phyloP scores from a whole-genome alignment of 2,329 filamentous ascomycete species.

The Aureobasidium sp. region DNA sequence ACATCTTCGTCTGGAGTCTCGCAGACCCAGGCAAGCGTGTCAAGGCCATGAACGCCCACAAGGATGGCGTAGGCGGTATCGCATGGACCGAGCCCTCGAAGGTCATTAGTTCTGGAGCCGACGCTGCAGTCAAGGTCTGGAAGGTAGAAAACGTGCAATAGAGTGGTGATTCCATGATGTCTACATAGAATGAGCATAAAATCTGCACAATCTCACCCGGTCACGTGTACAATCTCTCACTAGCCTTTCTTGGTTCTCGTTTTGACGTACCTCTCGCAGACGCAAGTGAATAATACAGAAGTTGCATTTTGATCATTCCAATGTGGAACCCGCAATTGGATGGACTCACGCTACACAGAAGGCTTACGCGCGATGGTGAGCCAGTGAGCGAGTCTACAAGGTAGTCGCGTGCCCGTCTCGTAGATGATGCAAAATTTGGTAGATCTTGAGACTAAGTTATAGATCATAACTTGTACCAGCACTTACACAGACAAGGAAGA shows the following conservation, averaged over 20 bases:
- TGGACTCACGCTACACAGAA: too few relatives aligned
- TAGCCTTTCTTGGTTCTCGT: not conserved
- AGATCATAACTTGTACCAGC: too few relatives aligned
- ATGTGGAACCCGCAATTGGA: too few relatives aligned
- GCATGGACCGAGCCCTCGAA: slow-evolving; percentile 64
- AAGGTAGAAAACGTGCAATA: slow-evolving; percentile 48
- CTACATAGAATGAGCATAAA: not conserved
- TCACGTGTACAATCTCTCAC: not conserved
- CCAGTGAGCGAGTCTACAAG: too few relatives aligned
- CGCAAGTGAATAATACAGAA: too few relatives aligned
- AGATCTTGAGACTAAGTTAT: too few relatives aligned
- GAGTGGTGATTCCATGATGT: not conserved
- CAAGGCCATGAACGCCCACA: slow-evolving; percentile 83
- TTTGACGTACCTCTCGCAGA: not conserved
- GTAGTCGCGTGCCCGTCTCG: too few relatives aligned
- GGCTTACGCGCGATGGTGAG: too few relatives aligned
- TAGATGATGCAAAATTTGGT: too few relatives aligned
- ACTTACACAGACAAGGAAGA: too few relatives aligned
- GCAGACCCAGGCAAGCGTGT: slow-evolving; percentile 74
- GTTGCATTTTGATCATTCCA: too few relatives aligned
- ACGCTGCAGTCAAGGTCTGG: slow-evolving; percentile 92
- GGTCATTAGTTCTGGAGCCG: slow-evolving; percentile 74
- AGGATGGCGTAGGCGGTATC: slow-evolving; percentile 88
- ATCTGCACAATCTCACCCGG: not conserved
- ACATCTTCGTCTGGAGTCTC: slow-evolving; percentile 87